These are phyloP conservation scores for Fusarium caatingaense DNA, from an alignment of 2,329 filamentous ascomycete species.

Conservation along the genomic window DNA sequence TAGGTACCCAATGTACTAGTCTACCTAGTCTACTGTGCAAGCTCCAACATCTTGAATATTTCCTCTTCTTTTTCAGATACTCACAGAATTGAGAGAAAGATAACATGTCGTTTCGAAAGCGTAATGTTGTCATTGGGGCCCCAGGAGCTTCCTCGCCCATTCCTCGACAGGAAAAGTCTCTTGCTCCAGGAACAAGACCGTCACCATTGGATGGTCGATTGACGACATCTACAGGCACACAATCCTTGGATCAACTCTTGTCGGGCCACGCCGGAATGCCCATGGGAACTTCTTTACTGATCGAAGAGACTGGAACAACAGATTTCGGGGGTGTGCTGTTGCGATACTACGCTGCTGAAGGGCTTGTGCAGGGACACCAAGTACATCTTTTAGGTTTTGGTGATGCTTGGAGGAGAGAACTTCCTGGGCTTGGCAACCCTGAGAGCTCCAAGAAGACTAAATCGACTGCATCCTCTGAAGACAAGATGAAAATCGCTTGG, in stretches of 20 bases:
- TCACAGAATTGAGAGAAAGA: background rate
- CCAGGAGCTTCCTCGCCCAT: constrained; percentile 37
- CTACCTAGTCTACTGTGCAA: background rate
- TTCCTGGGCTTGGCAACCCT: constrained; percentile 75
- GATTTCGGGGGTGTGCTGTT: constrained; percentile 90
- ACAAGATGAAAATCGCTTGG: constrained; percentile 99
- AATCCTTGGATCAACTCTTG: constrained; percentile 84
- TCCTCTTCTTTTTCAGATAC: background rate
- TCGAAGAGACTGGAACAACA: constrained; percentile 92
- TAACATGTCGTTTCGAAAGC: constrained; percentile 68
- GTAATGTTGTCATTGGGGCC: constrained; percentile 63
- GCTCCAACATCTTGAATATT: background rate
- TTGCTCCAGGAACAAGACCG: constrained; percentile 72
- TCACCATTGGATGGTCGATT: constrained; percentile 89
- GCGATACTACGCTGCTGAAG: constrained; percentile 92
- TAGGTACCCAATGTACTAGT: background rate
- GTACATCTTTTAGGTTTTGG: constrained; percentile 86
- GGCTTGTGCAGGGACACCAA: constrained; percentile 88
- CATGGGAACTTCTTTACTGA: constrained; percentile 80
- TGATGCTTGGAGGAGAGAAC: constrained; percentile 82
- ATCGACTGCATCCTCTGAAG: constrained; percentile 59
- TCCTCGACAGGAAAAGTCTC: constrained; percentile 51
- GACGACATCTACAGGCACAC: constrained; percentile 91
- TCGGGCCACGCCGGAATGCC: constrained; percentile 88
- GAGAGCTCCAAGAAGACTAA: constrained; percentile 54